Evolutionary conservation across 345 rosid species (phyloP).

Genomic region (Balakata baccata): DNA sequence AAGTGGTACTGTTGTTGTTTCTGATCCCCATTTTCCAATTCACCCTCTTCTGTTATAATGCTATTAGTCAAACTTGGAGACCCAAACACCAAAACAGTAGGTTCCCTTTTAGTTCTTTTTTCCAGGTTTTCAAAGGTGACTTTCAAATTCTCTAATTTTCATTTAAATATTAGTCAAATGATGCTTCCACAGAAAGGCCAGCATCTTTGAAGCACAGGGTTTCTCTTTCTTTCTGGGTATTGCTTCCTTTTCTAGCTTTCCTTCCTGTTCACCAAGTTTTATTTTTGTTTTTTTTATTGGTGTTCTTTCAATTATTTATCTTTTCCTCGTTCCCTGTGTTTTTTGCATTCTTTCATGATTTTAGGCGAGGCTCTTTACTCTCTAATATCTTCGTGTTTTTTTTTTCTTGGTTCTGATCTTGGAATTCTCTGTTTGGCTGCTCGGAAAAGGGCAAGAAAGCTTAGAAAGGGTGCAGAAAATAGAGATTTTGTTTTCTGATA

Average conservation of each 20-base stretch:
- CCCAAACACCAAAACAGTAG: background rate
- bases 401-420: background rate
- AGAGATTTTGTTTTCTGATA: background rate
- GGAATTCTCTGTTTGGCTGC: slow-evolving; percentile 10
- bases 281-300: background rate
- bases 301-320: background rate
- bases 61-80: background rate
- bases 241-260: background rate
- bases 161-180: background rate
- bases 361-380: too few relatives aligned
- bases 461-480: background rate
- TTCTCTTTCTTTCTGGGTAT: slow-evolving; percentile 1
- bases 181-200: background rate
- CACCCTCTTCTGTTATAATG: background rate
- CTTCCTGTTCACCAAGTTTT: background rate
- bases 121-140: slow-evolving; percentile 12
- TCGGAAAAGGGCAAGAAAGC: background rate
- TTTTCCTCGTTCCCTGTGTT: background rate
- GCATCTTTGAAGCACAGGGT: background rate
- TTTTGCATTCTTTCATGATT: background rate
- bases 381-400: background rate
- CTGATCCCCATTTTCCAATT: background rate
- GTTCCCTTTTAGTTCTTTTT: background rate
- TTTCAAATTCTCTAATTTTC: background rate
- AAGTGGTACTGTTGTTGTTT: background rate